Base-by-base conservation (phyloP, 1,139 yeast genomes). In the Saccharomycopsis hybrid region DNA sequence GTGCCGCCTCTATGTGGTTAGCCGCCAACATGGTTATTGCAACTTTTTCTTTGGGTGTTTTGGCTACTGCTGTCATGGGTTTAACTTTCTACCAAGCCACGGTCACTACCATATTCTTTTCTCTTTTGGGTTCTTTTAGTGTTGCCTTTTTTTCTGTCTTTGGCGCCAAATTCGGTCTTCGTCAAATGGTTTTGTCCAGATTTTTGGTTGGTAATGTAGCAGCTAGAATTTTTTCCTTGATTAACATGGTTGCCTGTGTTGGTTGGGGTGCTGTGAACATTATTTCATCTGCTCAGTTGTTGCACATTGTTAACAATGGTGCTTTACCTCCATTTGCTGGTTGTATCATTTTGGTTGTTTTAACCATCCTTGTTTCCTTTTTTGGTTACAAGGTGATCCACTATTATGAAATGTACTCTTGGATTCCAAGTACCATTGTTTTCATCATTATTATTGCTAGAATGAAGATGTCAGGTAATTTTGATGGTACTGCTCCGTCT, bases 181-280 rank as follows among this genome's bases (percentile, higher is more conserved):
- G 97, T 68, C 97, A 89, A 67, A 84, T 89, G 88, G 74, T 86
- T 44, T 65, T 90, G 56, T 80, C 95, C 13, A 77, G 90, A 58
- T 89, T 75, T 67, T 74, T 89, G 62, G 74, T 83, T 60, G 97
- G 97, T 59, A 80, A 82, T 64, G 66, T 72, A 43, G 82, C 85
- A 47, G 82, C 85, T 67, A 77, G 95, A 64, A 72, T 89, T 52
- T 85, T 89, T 62, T 83, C 95, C 18, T 65, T 83, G 42, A 73
- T 89, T 61, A 89, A 89, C 64, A 78, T 82, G 60, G 67, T 89
- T 60, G 94, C 96, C 13, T 87, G 96, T 76, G 77, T 89, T 56
- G 97, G 97, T 57, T 89, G 97, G 97, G 89, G 95, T 67, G 87
- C 95, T 18, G 94, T 88, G 44, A 90, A 89, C 68, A 85, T 88